Base-by-base conservation (phyloP, 2,329 filamentous ascomycete species). In the Calonectria fujianensis region DNA sequence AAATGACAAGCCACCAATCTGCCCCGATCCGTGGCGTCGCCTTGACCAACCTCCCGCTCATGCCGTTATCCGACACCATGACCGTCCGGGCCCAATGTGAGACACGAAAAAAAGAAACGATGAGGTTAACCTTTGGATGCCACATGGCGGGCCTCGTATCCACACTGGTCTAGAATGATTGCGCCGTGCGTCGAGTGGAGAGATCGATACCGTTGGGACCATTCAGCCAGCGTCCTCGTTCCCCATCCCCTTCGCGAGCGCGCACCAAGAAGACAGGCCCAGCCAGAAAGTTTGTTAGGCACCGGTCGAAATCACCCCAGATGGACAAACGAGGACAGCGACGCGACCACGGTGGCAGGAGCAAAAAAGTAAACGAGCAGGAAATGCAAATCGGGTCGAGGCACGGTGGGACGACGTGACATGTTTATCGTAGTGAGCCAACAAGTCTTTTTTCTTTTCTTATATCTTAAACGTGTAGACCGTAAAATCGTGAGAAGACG, bases 401-500 rank as follows among this genome's bases (percentile, higher is more conserved):
- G 72, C 76, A 81, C 76, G 76, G 70, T 67, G 74, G 73, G 73
- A 69, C 57, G 69, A 76, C 69, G 70, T 78, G 68, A 52, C 24
- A 35, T 78, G 75, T 75, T 73, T 67, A 74, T 73, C 67, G 74
- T 73, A 78, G 74, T 79, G 77, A 80, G 80, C 77, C 75, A 81
- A 74, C 61, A 76, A 76, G 75, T 80, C 72, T 79, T 79, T 80
- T 81, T 78, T 79, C 75, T 75, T 59, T 80, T 73, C 73, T 80
- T 77, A 71, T 76, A 80, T 81, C 77, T 80, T 77, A 80, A 82
- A 82, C 75, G 75, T 80, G 75, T 74, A 80, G 75, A 81, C 74
- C 79, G 80, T 79, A 75, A 78, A 80, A 81, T 81, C 80, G 80
- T 78, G 72, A 77, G 75, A 78, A 72, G 77, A 76, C 75, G 76